Evolutionary conservation across 176 grass and related monocot genomes (phyloP), one percentile per base, ranked within the genome.

Genomic region (Oryza officinalis): DNA sequence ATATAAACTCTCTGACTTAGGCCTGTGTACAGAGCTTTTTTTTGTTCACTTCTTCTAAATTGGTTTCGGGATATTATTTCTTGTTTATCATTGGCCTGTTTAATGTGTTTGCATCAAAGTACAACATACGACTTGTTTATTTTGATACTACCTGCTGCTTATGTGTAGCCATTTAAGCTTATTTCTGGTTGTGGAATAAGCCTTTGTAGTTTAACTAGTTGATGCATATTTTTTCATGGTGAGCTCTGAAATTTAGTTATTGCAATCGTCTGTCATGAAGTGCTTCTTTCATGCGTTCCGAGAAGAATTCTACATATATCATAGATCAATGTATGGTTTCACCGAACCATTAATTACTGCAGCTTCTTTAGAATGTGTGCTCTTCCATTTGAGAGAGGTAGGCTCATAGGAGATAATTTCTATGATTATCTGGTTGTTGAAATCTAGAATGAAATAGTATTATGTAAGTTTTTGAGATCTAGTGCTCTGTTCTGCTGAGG

Each of bases 11-110:
- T 77, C 32, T 65, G 84, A 82, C 33, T 45, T 90, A 70, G 49
- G 69, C 54, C 27, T 82, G 44, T 89, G 81, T 77, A 89, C 41
- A 41, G 49, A 85, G 72, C 25, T 83, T 17, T 52, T 65, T 69
- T 88, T 72, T 35, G 4, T 76, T 81, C 54, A 35, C 4, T 64
- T 80, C 13, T 82, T 76, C 38, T 63, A 8, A 77, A 85, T 89
- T 43, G 23, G 26, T 86, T 72, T 54, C 57, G 57, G n/a, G 54
- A 82, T 66, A 86, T n/a, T 63, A 72, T 44, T 67, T 67, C 50
- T 37, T 77, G 30, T 11, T 64, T 72, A 26, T 64, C 61, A 54
- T 76, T 47, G 64, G 71, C 41, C 23, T 65, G 65, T 15, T 66
- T 65, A 31, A 72, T 75, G 12, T 68, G 33, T 67, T 49, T 76